Evolutionary conservation across 805 yeast genomes (phyloP).

Genomic region (Yamadazyma phyllophila): DNA sequence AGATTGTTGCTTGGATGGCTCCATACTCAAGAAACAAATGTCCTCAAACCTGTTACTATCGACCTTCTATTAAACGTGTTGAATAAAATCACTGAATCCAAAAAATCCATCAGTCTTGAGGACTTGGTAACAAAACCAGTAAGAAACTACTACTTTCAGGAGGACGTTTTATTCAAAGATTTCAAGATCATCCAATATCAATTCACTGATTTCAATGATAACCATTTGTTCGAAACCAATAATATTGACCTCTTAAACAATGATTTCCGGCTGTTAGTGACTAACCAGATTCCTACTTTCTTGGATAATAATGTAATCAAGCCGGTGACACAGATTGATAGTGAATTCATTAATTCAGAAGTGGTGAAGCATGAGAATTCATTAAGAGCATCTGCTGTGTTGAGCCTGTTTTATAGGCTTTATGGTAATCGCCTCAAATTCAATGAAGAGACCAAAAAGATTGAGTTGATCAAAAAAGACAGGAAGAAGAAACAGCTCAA

Average conservation of each 20-base stretch:
- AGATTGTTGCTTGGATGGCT: conserved; percentile 60
- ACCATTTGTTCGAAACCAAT: conserved; percentile 33
- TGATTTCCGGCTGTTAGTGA: conserved; percentile 16
- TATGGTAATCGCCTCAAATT: background rate
- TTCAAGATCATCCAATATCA: conserved; percentile 53
- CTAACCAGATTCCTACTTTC: conserved; percentile 14
- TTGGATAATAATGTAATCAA: conserved; percentile 9
- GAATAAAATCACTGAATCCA: conserved; percentile 15
- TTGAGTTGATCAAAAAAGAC: conserved; percentile 1
- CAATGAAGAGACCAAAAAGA: background rate
- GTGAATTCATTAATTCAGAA: conserved; percentile 3
- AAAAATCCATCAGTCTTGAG: background rate
- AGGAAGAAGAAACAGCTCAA: conserved; percentile 2
- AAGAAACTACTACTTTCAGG: conserved; percentile 56
- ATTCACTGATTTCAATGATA: conserved; percentile 63
- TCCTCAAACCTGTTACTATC: background rate
- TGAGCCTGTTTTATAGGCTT: conserved; percentile 12
- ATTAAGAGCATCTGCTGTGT: conserved; percentile 26
- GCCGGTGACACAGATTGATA: background rate
- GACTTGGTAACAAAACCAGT: conserved; percentile 32
- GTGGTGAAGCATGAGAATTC: conserved; percentile 24
- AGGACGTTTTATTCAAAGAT: conserved; percentile 63
- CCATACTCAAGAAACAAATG: background rate
- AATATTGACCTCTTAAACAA: conserved; percentile 24
- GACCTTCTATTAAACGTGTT: conserved; percentile 5